These are phyloP conservation scores for Eucalyptus regnans DNA, from an alignment of 345 rosid species.

Conservation along the genomic window DNA sequence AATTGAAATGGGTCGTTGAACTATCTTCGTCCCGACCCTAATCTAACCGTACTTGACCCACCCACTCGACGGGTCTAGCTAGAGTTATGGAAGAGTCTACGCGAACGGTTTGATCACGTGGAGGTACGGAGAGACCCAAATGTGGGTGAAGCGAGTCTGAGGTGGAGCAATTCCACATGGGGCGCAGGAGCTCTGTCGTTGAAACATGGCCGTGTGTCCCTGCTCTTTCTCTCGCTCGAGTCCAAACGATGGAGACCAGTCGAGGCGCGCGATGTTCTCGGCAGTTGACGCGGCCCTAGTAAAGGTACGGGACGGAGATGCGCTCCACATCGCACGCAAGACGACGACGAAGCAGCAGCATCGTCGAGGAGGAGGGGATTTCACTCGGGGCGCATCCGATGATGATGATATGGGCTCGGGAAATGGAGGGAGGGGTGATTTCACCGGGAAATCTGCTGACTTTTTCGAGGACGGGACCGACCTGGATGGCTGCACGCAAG, in stretches of 20 bases:
- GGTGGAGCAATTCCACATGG: neutral
- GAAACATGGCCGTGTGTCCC: neutral
- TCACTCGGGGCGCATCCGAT: neutral
- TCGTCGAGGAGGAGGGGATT: neutral
- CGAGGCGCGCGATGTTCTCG: neutral
- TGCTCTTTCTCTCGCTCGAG: neutral
- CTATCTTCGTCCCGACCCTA: too few species aligned
- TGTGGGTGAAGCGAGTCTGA: neutral
- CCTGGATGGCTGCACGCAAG: neutral
- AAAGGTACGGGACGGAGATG: neutral
- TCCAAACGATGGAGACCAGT: neutral
- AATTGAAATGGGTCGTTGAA: too few species aligned
- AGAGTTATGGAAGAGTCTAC: neutral
- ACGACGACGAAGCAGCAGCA: neutral
- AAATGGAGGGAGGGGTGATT: neutral
- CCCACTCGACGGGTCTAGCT: neutral
- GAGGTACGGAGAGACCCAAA: neutral
- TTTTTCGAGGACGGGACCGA: neutral
- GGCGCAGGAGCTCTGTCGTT: neutral
- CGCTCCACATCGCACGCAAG: neutral
- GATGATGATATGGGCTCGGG: neutral
- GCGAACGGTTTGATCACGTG: neutral
- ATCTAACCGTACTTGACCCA: too few species aligned
- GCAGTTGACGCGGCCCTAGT: neutral
- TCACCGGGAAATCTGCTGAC: neutral